Percentiles rank a stretch among this genome's conserved stretches.
Conservation (phyloP, 192 early-diverging fungal genomes). For the Coemansia sp. region DNA sequence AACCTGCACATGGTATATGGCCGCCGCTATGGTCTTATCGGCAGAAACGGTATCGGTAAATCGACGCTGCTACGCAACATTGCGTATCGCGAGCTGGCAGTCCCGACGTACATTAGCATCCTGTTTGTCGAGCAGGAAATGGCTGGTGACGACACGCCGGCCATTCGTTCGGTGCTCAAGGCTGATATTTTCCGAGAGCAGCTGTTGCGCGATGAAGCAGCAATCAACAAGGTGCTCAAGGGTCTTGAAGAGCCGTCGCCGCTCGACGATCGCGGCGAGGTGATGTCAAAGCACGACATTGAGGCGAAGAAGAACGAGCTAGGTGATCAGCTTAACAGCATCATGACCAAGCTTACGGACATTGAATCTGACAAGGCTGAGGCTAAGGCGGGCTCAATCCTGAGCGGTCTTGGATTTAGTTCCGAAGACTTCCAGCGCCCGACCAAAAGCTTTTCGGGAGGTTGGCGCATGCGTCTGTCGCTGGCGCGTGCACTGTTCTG, state of each 20-base stretch:
- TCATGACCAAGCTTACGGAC: slow-evolving; percentile 84
- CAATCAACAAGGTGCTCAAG: slow-evolving; percentile 59
- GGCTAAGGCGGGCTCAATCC: slow-evolving; percentile 89
- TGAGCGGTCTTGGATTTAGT: slow-evolving; percentile 95
- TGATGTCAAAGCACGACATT: slow-evolving; percentile 56
- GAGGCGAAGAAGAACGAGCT: slow-evolving; percentile 61
- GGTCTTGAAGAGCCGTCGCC: slow-evolving; percentile 35
- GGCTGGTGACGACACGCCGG: slow-evolving; percentile 83
- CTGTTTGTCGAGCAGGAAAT: slow-evolving; percentile 99
- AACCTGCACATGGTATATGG: slow-evolving; percentile 81
- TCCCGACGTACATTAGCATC: slow-evolving; percentile 90
- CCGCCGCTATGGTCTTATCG: slow-evolving; percentile 93
- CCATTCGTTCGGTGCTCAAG: slow-evolving; percentile 84
- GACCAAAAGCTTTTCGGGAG: slow-evolving; percentile 96
- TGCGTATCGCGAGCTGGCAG: slow-evolving; percentile 78
- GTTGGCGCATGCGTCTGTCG: slow-evolving; percentile 99
- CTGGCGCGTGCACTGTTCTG: slow-evolving; percentile 96
- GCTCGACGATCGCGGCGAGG: slow-evolving; percentile 52
- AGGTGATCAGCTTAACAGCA: slow-evolving; percentile 68
- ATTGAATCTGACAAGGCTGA: slow-evolving; percentile 98
- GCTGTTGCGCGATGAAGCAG: slow-evolving; percentile 79
- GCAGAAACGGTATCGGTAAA: slow-evolving; percentile 88
- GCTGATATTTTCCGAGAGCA: slow-evolving; percentile 92
- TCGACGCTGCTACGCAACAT: slow-evolving; percentile 78
- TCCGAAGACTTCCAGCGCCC: slow-evolving; percentile 72